Percentiles rank a stretch among this genome's conserved stretches.
phyloP scores from a whole-genome alignment of 1,284 basidiomycete species.

The Trametes versicolor region DNA sequence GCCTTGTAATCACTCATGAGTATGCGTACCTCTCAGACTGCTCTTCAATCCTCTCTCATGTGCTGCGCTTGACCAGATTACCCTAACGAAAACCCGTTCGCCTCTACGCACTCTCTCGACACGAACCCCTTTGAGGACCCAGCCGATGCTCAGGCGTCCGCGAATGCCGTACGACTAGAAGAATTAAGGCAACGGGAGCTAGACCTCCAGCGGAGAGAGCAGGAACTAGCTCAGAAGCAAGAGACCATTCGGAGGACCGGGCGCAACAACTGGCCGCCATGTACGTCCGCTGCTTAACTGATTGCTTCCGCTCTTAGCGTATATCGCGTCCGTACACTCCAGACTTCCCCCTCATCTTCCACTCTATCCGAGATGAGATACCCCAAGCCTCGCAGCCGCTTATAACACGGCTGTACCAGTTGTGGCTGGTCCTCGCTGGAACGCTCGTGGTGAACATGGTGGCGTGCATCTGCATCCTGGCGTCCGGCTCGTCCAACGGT shows the following conservation, averaged over 20 bases:
- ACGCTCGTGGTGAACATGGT: slow-evolving; percentile 92
- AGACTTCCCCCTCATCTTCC: slow-evolving; percentile 96
- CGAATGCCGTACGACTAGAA: slow-evolving; percentile 57
- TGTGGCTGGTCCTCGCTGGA: slow-evolving; percentile 85
- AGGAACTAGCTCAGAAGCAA: slow-evolving; percentile 70
- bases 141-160: slow-evolving; percentile 35
- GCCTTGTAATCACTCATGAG: slow-evolving; percentile 36
- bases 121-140: slow-evolving; percentile 89
- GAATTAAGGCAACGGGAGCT: slow-evolving; percentile 79
- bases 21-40: slow-evolving; percentile 12
- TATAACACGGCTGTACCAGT: slow-evolving; percentile 86
- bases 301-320: slow-evolving; percentile 8
- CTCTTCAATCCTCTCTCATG: slow-evolving; percentile 7
- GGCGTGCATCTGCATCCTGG: slow-evolving; percentile 88
- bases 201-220: slow-evolving; percentile 83
- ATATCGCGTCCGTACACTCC: slow-evolving; percentile 27
- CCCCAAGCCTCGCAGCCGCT: slow-evolving; percentile 83
- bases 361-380: slow-evolving; percentile 91
- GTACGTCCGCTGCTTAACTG: slow-evolving; percentile 53
- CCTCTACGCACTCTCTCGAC: slow-evolving; percentile 84
- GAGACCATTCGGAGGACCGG: slow-evolving; percentile 84
- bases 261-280: slow-evolving; percentile 91
- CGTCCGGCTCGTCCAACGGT: slow-evolving; percentile 80
- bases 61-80: slow-evolving; percentile 26
- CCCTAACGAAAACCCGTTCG: slow-evolving; percentile 74